Evolutionary conservation across 768 basidiomycete genomes (phyloP).

Genomic region (Boletus coccyginus): DNA sequence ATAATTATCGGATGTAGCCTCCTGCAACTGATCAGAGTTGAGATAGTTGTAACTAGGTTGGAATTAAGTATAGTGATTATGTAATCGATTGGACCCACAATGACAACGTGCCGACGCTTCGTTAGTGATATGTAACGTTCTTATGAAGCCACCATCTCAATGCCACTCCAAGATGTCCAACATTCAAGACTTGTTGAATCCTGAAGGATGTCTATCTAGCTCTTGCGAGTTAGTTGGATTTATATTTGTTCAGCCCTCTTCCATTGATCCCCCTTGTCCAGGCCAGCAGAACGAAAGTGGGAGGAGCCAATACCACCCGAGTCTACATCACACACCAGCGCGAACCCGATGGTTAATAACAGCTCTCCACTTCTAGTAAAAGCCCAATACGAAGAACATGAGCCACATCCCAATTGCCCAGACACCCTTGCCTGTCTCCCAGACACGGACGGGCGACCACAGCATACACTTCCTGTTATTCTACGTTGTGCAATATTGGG

Average conservation of each 20-base stretch:
- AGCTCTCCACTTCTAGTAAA: constrained; percentile 22
- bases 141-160: constrained; percentile 16
- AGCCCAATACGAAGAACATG: constrained; percentile 42
- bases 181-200: constrained; percentile 56
- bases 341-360: constrained; percentile 25
- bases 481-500: constrained; percentile 82
- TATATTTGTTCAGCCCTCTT: constrained; percentile 1
- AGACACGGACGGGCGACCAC: constrained; percentile 74
- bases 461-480: constrained; percentile 83
- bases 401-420: constrained; percentile 73
- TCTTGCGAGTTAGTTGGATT: constrained; percentile 41
- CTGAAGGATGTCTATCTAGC: constrained; percentile 40
- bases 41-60: neutral
- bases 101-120: constrained; percentile 15
- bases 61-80: constrained; percentile 14
- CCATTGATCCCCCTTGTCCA: constrained; percentile 29
- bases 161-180: constrained; percentile 47
- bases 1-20: constrained; percentile 21
- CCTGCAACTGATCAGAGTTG: too few species aligned
- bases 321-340: constrained; percentile 33
- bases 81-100: constrained; percentile 35
- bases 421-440: constrained; percentile 75
- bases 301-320: constrained; percentile 33
- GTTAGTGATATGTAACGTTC: neutral
- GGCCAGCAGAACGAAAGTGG: constrained; percentile 26